Evolutionary conservation across 2,329 filamentous ascomycete species (phyloP).

Genomic region (Arthrobotrys sphaeroides): DNA sequence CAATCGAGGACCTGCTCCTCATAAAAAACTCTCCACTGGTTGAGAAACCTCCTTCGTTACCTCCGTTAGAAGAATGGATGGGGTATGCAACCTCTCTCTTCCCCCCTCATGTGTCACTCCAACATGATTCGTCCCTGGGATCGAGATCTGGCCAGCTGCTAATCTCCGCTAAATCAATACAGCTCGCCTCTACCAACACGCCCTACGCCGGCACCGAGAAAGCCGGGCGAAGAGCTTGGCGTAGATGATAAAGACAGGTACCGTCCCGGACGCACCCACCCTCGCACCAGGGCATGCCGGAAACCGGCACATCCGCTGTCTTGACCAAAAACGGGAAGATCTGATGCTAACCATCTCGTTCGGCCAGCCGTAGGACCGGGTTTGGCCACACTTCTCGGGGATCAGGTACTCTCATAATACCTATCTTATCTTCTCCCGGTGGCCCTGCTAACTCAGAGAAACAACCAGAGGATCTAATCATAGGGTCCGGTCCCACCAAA

Average conservation of each 20-base stretch:
- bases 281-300: neutral
- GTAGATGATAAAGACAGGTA: conserved; percentile 53
- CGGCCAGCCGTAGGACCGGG: conserved; percentile 34
- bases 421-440: neutral
- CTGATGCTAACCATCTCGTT: neutral
- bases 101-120: neutral
- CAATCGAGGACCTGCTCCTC: conserved; percentile 64
- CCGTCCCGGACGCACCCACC: neutral
- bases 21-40: conserved; percentile 66
- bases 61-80: conserved; percentile 69
- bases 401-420: conserved; percentile 55
- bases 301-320: neutral
- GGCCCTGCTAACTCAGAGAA: conserved; percentile 15
- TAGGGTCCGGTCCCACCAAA: conserved; percentile 65
- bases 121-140: neutral
- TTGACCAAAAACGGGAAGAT: neutral
- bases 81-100: conserved; percentile 60
- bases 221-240: conserved; percentile 37
- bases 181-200: conserved; percentile 52
- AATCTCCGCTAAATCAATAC: conserved; percentile 2
- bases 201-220: conserved; percentile 40
- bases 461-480: conserved; percentile 64
- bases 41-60: conserved; percentile 66
- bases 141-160: conserved; percentile 9
- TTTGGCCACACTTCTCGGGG: conserved; percentile 57